phyloP scores from a whole-genome alignment of 2,329 filamentous ascomycete species.

The Epichloe gansuensis region DNA sequence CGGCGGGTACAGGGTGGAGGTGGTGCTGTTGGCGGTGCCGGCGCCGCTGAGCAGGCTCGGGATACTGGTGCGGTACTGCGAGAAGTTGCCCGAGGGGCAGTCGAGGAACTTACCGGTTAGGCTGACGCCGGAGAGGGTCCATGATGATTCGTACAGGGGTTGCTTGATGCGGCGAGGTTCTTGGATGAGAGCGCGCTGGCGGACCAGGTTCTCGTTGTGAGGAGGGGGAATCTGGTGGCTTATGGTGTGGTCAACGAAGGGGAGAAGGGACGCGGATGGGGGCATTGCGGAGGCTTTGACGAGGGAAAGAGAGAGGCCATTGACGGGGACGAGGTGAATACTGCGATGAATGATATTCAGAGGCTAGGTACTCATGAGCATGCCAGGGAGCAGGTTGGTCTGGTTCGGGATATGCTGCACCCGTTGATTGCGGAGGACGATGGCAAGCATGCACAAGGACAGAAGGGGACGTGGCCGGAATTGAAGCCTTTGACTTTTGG shows the following conservation, averaged over 20 bases:
- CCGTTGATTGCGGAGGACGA: slow-evolving; percentile 8
- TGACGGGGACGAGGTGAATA: slow-evolving; percentile 16
- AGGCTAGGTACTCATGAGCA: slow-evolving; percentile 13
- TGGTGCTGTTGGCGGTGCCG: slow-evolving; percentile 31
- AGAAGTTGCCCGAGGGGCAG: slow-evolving; percentile 22
- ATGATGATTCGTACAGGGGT: slow-evolving; percentile 33
- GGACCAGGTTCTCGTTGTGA: slow-evolving; percentile 27
- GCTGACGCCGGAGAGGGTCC: slow-evolving; percentile 31
- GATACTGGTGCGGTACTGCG: slow-evolving; percentile 28
- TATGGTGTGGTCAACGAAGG: slow-evolving; percentile 10
- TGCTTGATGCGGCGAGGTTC: slow-evolving; percentile 24
- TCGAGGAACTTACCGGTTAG: slow-evolving; percentile 24
- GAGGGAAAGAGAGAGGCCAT: slow-evolving; percentile 16
- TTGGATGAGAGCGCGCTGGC: slow-evolving; percentile 20
- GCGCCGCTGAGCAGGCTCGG: slow-evolving; percentile 29
- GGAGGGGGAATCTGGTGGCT: slow-evolving; percentile 26
- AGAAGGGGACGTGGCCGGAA: slow-evolving; percentile 4
- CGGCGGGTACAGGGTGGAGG: slow-evolving; percentile 25
- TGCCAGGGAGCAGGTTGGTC: slow-evolving; percentile 11
- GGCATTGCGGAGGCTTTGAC: slow-evolving; percentile 13
- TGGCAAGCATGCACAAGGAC: neutral
- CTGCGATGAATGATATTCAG: slow-evolving; percentile 14
- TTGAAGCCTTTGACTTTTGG: slow-evolving; percentile 14
- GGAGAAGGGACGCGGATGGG: neutral
- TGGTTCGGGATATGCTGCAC: slow-evolving; percentile 16